These are phyloP conservation scores for Discostella stelligeroides DNA, from an alignment of 108 stramenopile genomes.

Conservation along the genomic window DNA sequence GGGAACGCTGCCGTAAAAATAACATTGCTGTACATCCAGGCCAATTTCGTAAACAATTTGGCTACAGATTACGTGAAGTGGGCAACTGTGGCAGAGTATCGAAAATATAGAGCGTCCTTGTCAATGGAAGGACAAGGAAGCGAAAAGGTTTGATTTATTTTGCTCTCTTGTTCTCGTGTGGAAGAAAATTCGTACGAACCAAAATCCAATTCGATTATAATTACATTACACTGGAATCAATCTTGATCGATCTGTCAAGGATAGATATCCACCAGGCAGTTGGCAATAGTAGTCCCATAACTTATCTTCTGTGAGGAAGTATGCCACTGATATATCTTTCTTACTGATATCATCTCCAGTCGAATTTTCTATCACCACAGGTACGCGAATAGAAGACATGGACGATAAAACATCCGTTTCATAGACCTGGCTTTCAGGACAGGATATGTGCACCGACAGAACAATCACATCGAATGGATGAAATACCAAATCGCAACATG, in stretches of 20 bases:
- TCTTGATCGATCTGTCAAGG: constrained; percentile 41
- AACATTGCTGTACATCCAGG: constrained; percentile 39
- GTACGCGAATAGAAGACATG: constrained; percentile 36
- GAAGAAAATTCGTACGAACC: no score
- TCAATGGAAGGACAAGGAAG: constrained; percentile 9
- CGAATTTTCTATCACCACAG: constrained; percentile 13
- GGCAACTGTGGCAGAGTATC: constrained; percentile 39
- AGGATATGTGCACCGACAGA: constrained; percentile 38
- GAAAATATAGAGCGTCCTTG: constrained; percentile 36
- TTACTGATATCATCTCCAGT: neutral
- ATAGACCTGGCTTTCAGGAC: constrained; percentile 26
- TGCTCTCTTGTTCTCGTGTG: no score
- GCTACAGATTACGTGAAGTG: constrained; percentile 44
- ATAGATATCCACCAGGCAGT: constrained; percentile 46
- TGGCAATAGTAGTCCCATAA: constrained; percentile 46
- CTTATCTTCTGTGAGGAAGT: constrained; percentile 35
- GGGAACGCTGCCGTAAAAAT: constrained; percentile 46
- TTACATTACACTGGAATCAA: constrained; percentile 37
- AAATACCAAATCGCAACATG: constrained; percentile 7
- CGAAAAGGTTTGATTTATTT: no score
- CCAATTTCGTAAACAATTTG: constrained; percentile 40
- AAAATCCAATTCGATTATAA: no score
- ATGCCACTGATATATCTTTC: constrained; percentile 22
- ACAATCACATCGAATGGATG: constrained; percentile 44
- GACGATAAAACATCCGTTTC: constrained; percentile 48